Evolutionary conservation across 768 basidiomycete genomes (phyloP), one percentile per base, ranked within the genome.

Genomic region (Baorangia bicolor): DNA sequence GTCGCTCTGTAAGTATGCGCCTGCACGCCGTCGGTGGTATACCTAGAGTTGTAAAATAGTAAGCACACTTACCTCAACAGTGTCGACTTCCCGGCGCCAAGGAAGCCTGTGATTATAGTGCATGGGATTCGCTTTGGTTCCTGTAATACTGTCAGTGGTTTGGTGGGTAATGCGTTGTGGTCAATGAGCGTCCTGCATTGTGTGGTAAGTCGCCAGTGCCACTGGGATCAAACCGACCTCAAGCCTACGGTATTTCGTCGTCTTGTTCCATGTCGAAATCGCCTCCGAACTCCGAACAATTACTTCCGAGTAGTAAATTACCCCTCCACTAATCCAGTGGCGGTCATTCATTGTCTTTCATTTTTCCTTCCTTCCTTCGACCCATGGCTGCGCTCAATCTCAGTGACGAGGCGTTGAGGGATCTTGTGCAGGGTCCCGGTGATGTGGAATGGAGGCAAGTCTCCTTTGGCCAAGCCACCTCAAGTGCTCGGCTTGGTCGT

Each of bases 61-160:
- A 23, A 38, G 13, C 51, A 25, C 31, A 23, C 52, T 51, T 61
- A 88, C 88, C 88, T 87, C 52, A 98, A 81, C 33, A 98, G 75
- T 0, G 96, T 98, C 3, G 92, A 94, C 73, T 98, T 98, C 44
- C 96, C 96, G 18, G 90, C 89, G 46, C 96, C 96, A 3, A 98
- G 82, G 64, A 96, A 98, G 16, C 96, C 96, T 51, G 90, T 94
- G 53, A 98, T 90, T 53, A 98, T 90, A 5, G 96, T 98, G 25
- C 97, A 81, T 4, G 96, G 96, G 1, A 96, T 88, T 50, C 75
- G 74, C 27, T 57, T 58, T 20, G 66, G n/a, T 13, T 62, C 51
- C 37, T 61, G 61, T n/a, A 23, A 42, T 40, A 50, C 40, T 20
- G 38, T 25, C 2, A 9, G 16, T 27, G 41, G 27, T 49, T 48